Conservation (phyloP, 768 basidiomycete genomes). For the Sporobolomyces phaffii region DNA sequence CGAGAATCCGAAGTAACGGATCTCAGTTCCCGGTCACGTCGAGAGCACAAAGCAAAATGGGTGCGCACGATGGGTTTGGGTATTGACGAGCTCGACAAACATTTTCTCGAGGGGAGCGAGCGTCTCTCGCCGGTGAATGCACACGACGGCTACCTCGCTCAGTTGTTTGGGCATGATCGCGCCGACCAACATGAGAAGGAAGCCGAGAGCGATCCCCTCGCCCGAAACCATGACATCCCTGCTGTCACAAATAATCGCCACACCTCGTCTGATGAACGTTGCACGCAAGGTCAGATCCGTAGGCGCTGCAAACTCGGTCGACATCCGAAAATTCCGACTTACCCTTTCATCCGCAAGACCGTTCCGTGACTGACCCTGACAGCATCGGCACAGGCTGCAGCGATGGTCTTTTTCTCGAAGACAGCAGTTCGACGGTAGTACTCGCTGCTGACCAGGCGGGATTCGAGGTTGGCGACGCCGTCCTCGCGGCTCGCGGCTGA, state of each 20-base stretch:
- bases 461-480: slow-evolving; percentile 1
- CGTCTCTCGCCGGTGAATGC: slow-evolving; percentile 17
- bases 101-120: slow-evolving; percentile 14
- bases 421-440: not conserved
- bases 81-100: slow-evolving; percentile 19
- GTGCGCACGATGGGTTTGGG: not conserved
- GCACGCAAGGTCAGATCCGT: too few relatives aligned
- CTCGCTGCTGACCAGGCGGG: not conserved
- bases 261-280: slow-evolving; percentile 1
- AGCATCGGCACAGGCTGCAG: slow-evolving; percentile 9
- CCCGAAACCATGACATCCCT: not conserved
- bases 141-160: slow-evolving; percentile 14
- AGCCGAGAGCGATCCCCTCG: slow-evolving; percentile 18
- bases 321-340: not conserved
- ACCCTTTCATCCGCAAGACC: slow-evolving; percentile 14
- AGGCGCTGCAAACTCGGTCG: too few relatives aligned
- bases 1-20: not conserved
- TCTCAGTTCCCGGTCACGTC: not conserved
- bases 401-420: not conserved
- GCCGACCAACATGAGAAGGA: slow-evolving; percentile 12
- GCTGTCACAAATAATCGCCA: slow-evolving; percentile 16
- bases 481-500: not conserved
- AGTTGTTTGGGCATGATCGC: slow-evolving; percentile 13
- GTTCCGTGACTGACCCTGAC: slow-evolving; percentile 9
- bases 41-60: too few relatives aligned